A percentile compares a stretch with the other conserved stretches of the same genome.
Conservation (phyloP, 192 early-diverging fungal species). For the Cladochytrium replicatum region DNA sequence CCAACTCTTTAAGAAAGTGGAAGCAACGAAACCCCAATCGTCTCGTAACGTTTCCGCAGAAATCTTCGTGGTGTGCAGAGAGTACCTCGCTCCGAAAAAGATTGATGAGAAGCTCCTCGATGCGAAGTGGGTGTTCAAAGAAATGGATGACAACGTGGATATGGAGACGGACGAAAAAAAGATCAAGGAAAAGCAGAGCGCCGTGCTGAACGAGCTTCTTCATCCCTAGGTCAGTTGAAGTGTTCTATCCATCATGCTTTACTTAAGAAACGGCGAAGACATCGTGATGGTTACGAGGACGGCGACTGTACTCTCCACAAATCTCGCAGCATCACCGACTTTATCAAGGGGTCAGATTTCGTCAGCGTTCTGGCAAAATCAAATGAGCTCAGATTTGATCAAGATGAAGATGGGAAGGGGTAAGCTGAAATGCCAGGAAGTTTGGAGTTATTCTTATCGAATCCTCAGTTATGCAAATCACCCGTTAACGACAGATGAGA, state of each 20-base stretch:
- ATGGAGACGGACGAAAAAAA: conserved; percentile 38
- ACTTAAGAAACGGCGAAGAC: conserved; percentile 77
- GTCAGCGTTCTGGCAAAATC: conserved; percentile 64
- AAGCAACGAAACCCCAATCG: conserved; percentile 96
- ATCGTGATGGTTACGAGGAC: conserved; percentile 95
- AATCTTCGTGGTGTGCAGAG: conserved; percentile 96
- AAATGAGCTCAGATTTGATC: conserved; percentile 65
- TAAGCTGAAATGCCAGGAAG: no score
- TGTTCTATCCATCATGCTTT: no score
- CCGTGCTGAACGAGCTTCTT: conserved; percentile 65
- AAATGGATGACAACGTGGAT: conserved; percentile 61
- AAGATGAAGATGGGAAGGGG: conserved; percentile 52
- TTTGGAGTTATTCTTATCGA: conserved; percentile 13
- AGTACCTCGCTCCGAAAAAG: conserved; percentile 86
- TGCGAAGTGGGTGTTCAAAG: conserved; percentile 88
- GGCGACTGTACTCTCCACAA: conserved; percentile 87
- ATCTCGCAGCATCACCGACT: conserved; percentile 62
- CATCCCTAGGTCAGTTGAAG: conserved; percentile 73
- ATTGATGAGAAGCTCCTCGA: conserved; percentile 91
- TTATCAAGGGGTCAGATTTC: conserved; percentile 69
- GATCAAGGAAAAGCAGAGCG: conserved; percentile 36
- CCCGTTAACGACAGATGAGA: conserved; percentile 68
- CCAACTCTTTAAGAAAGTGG: conserved; percentile 90
- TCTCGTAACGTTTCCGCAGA: conserved; percentile 98
- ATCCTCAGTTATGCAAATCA: conserved; percentile 31